Evolutionary conservation across 2,329 filamentous ascomycete species (phyloP), one percentile per base, ranked within the genome.

Genomic region (Stromatinia cepivora): DNA sequence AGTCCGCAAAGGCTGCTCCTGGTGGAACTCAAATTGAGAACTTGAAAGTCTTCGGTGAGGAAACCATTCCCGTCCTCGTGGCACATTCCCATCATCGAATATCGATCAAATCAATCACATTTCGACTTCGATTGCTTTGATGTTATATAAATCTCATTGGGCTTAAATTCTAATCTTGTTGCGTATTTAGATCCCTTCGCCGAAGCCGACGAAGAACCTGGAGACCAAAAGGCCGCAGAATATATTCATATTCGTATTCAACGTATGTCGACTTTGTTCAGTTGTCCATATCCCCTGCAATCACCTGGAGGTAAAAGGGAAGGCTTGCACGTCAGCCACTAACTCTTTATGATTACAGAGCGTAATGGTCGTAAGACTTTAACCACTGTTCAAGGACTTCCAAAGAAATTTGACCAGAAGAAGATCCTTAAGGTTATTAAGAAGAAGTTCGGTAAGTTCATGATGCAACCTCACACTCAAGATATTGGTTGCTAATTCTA

Each of bases 311-410:
- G 25, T 28, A 52, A 20, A 11, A 20, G 28, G 50, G 4, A 57
- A 66, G 7, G 25, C 61, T 52, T 52, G 31, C 22, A 52, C n/a
- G 15, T 22, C 5, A n/a, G 36, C 42, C 20, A 71, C 84, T 87
- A 77, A 88, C 81, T 70, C 39, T 73, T 64, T 48, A 69, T 72
- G 53, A 70, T 58, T 46, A 71, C 58, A 98, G 94, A 99, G 86
- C 95, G 95, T 86, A 99, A 99, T 98, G 95, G 95, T 90, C 95
- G 95, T 84, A 99, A 99, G 89, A 98, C 95, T 86, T 88, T 99
- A 91, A 99, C 95, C 79, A 99, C 95, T 79, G 94, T 99, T 80
- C 94, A 98, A 88, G 95, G 95, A 84, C 90, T 99, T 79, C 94
- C 95, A 74, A 95, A 95, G 87, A 97, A 98, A 82, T 98, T 97